Conservation (phyloP, 2,329 filamentous ascomycete species). For the Thelonectria discophora region DNA sequence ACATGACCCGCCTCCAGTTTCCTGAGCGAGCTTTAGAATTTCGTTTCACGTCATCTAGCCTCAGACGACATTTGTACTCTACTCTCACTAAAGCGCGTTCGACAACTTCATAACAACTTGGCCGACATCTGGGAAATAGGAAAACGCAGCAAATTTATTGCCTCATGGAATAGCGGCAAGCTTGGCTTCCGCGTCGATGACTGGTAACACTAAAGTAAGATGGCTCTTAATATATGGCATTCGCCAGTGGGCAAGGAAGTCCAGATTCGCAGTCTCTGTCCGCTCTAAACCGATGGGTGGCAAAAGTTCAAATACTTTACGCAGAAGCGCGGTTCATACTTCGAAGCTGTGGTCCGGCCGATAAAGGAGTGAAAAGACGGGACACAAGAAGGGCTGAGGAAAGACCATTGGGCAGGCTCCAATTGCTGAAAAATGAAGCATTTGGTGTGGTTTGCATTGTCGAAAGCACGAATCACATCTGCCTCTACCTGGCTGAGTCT, state of each 20-base stretch:
- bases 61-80: constrained; percentile 47
- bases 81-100: constrained; percentile 55
- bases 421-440: constrained; percentile 25
- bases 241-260: constrained; percentile 58
- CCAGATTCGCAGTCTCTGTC: constrained; percentile 52
- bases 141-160: constrained; percentile 54
- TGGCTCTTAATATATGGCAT: constrained; percentile 50
- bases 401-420: constrained; percentile 14
- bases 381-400: constrained; percentile 4
- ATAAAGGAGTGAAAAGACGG: background rate
- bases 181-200: constrained; percentile 55
- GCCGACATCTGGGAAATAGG: constrained; percentile 59
- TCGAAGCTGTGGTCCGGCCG: background rate
- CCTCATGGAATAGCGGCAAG: constrained; percentile 61
- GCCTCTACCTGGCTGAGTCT: constrained; percentile 8
- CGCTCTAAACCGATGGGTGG: constrained; percentile 44
- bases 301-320: background rate
- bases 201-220: constrained; percentile 50
- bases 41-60: constrained; percentile 56
- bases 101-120: constrained; percentile 54
- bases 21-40: constrained; percentile 53
- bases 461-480: constrained; percentile 12
- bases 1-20: constrained; percentile 44
- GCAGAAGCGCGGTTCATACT: constrained; percentile 14
- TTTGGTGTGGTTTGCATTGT: constrained; percentile 13